Percentiles rank a stretch among this genome's conserved stretches.
phyloP scores from a whole-genome alignment of 1,284 basidiomycete species.

The Ustilago sp. region DNA sequence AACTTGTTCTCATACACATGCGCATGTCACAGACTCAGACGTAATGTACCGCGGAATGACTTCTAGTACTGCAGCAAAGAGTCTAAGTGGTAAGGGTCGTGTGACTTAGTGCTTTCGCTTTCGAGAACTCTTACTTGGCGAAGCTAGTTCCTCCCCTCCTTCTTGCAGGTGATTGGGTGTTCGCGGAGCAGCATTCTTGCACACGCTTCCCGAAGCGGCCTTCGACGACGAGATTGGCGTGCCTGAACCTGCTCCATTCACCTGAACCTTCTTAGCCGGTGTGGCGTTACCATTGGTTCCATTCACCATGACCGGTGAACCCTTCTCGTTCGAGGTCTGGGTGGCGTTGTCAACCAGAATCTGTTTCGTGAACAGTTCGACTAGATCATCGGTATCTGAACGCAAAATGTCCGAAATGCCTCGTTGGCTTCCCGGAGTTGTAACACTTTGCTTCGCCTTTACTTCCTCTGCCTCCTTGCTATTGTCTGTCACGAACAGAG shows the following conservation, averaged over 20 bases:
- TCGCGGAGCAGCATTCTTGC: constrained; percentile 6
- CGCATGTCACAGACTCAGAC: not conserved
- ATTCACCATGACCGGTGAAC: constrained; percentile 10
- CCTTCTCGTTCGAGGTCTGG: not conserved
- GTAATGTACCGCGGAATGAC: not conserved
- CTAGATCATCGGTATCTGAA: constrained; percentile 42
- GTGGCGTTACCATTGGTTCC: constrained; percentile 13
- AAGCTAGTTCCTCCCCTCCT: not conserved
- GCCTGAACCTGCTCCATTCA: constrained; percentile 16
- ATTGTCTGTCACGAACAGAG: constrained; percentile 4
- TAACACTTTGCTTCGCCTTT: not conserved
- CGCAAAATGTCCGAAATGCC: constrained; percentile 34
- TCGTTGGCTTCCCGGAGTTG: constrained; percentile 4
- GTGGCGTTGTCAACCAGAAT: constrained; percentile 15
- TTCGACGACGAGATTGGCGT: constrained; percentile 5
- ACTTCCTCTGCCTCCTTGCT: not conserved
- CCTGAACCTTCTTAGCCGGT: constrained; percentile 24
- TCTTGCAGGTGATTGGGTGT: constrained; percentile 9
- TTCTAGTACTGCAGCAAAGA: not conserved
- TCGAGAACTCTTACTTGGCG: constrained; percentile 29
- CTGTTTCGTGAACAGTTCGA: constrained; percentile 38
- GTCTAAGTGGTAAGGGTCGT: not conserved
- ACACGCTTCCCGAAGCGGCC: not conserved
- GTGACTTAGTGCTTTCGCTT: constrained; percentile 34
- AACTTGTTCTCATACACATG: no score